A percentile compares a stretch with the other conserved stretches of the same genome.
These are phyloP conservation scores for Ceratocystis destructans DNA, from an alignment of 2,329 filamentous ascomycete genomes.

Conservation along the genomic window DNA sequence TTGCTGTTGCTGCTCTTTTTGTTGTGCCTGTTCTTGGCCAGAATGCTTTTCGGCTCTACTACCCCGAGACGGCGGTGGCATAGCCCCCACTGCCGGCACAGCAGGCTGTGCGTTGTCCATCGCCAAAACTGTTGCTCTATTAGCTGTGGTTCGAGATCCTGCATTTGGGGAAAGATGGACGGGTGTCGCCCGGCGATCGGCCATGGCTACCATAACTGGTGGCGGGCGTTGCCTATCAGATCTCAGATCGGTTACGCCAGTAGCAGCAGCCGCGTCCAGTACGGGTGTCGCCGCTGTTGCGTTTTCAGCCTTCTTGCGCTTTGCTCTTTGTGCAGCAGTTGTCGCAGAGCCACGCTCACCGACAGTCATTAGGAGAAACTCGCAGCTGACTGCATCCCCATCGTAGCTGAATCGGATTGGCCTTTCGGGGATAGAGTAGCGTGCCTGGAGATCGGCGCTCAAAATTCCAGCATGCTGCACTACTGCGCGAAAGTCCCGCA, in stretches of 20 bases:
- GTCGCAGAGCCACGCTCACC: slow-evolving; percentile 43
- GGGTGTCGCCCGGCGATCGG: not conserved
- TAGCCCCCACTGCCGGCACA: slow-evolving; percentile 23
- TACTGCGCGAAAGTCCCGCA: slow-evolving; percentile 72
- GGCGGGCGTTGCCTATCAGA: not conserved
- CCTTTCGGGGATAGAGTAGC: slow-evolving; percentile 56
- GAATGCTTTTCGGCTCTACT: not conserved
- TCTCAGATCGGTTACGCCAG: slow-evolving; percentile 8
- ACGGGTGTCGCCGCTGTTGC: slow-evolving; percentile 17
- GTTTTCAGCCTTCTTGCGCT: slow-evolving; percentile 24
- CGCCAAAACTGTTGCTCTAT: not conserved
- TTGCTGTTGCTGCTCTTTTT: not conserved
- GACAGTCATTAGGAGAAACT: slow-evolving; percentile 73
- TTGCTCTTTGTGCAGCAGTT: slow-evolving; percentile 34
- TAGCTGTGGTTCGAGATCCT: not conserved
- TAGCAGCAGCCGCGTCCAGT: slow-evolving; percentile 23
- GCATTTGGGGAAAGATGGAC: not conserved
- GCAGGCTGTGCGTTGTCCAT: slow-evolving; percentile 26
- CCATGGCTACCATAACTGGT: not conserved
- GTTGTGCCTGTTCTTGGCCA: not conserved
- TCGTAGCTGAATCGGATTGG: slow-evolving; percentile 62
- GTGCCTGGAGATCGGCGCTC: slow-evolving; percentile 50
- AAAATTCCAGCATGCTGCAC: slow-evolving; percentile 60
- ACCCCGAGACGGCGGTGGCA: slow-evolving; percentile 24
- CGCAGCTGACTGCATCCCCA: slow-evolving; percentile 53